Evolutionary conservation across 192 early-diverging fungal species (phyloP).

Genomic region (Backusella liffmaniae): DNA sequence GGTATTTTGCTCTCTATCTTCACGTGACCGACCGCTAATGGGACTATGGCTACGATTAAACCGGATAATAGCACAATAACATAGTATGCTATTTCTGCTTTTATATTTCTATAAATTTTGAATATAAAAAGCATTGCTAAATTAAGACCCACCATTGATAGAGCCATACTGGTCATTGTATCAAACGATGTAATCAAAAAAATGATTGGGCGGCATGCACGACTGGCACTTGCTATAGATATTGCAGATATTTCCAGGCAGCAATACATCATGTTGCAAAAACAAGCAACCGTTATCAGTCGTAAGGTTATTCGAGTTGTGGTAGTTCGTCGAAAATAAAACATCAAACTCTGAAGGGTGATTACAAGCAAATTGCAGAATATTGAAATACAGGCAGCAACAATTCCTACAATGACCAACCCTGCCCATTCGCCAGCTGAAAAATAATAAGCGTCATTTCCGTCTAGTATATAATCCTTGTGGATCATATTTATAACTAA

Average conservation of each 20-base stretch:
- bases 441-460: background rate
- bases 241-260: background rate
- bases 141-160: background rate
- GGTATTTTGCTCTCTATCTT: background rate
- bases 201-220: background rate
- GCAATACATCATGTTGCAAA: background rate
- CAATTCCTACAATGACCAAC: background rate
- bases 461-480: background rate
- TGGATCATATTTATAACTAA: background rate
- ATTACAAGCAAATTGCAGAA: background rate
- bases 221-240: background rate
- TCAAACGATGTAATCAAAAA: background rate
- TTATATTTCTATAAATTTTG: background rate
- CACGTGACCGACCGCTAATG: background rate
- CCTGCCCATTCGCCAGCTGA: background rate
- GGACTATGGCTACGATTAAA: background rate
- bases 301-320: background rate
- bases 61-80: background rate
- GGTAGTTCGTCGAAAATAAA: background rate
- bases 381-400: conserved; percentile 1
- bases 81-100: background rate
- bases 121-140: conserved; percentile 1
- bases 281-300: background rate
- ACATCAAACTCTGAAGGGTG: background rate
- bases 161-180: background rate